These are phyloP conservation scores for Ophiocordyceps australis DNA, from an alignment of 2,329 filamentous ascomycete genomes.

Conservation along the genomic window DNA sequence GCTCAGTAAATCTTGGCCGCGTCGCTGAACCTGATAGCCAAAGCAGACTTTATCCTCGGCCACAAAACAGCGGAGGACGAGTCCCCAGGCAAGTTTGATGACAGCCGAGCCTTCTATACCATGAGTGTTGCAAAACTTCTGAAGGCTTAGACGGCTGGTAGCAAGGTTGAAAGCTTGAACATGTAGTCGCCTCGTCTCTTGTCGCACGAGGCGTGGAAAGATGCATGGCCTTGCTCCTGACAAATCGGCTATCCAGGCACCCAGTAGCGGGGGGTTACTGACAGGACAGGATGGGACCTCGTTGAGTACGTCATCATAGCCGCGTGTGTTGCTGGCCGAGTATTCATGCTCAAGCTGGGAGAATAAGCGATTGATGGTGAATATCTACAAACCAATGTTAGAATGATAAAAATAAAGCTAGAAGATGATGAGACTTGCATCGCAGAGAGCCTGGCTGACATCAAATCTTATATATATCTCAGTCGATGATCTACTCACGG, in stretches of 20 bases:
- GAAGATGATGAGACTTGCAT: no score
- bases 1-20: slow-evolving; percentile 25
- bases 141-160: slow-evolving; percentile 18
- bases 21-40: slow-evolving; percentile 26
- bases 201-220: slow-evolving; percentile 21
- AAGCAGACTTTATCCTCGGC: slow-evolving; percentile 34
- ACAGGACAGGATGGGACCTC: no score
- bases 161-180: slow-evolving; percentile 20
- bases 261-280: no score
- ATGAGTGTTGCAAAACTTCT: slow-evolving; percentile 21
- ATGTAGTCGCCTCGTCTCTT: slow-evolving; percentile 10
- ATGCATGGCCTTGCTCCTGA: slow-evolving; percentile 19
- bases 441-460: slow-evolving; percentile 1
- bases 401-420: no score
- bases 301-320: no score
- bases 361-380: no score
- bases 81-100: slow-evolving; percentile 39
- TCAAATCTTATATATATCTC: neutral
- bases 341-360: no score
- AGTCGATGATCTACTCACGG: neutral
- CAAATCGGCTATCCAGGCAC: slow-evolving; percentile 26
- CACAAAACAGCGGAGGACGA: slow-evolving; percentile 35
- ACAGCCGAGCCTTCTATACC: slow-evolving; percentile 27
- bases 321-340: no score
- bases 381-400: no score